phyloP scores from a whole-genome alignment of 75 land plant species.

The Gnetum montanum region DNA sequence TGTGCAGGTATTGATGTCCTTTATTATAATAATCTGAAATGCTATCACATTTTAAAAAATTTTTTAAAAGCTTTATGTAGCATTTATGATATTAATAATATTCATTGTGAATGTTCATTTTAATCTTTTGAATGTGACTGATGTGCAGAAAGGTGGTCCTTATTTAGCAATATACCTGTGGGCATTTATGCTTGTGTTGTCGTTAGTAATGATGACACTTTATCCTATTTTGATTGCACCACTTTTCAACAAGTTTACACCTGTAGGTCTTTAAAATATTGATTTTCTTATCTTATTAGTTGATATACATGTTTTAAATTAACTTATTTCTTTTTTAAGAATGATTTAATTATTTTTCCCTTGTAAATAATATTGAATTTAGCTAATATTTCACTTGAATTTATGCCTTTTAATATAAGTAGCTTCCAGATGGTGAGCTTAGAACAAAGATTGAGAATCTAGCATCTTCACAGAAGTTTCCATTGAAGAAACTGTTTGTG shows the following conservation, averaged over 20 bases:
- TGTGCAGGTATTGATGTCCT: conserved; percentile 60
- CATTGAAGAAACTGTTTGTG: conserved; percentile 92
- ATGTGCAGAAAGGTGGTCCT: conserved; percentile 92
- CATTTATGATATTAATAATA: too few relatives aligned
- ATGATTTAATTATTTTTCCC: too few relatives aligned
- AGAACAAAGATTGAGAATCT: conserved; percentile 75
- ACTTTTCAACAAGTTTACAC: conserved; percentile 94
- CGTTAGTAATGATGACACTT: conserved; percentile 80
- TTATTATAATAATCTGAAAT: not conserved
- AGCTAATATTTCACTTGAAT: too few relatives aligned
- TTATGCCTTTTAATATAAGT: too few relatives aligned
- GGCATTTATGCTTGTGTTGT: conserved; percentile 79
- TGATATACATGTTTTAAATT: not conserved
- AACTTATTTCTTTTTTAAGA: not conserved
- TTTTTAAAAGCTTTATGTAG: too few relatives aligned
- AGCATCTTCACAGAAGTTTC: conserved; percentile 86
- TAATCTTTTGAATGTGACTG: too few relatives aligned
- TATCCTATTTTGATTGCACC: conserved; percentile 95
- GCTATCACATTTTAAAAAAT: too few relatives aligned
- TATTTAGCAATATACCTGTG: conserved; percentile 94
- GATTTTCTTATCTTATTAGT: too few relatives aligned
- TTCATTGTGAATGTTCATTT: too few relatives aligned
- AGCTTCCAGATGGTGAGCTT: conserved; percentile 91
- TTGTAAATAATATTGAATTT: too few relatives aligned
- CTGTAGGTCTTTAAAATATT: conserved; percentile 79